Base-by-base conservation (phyloP, 306 rosid genomes). In the Glycine latifolia region DNA sequence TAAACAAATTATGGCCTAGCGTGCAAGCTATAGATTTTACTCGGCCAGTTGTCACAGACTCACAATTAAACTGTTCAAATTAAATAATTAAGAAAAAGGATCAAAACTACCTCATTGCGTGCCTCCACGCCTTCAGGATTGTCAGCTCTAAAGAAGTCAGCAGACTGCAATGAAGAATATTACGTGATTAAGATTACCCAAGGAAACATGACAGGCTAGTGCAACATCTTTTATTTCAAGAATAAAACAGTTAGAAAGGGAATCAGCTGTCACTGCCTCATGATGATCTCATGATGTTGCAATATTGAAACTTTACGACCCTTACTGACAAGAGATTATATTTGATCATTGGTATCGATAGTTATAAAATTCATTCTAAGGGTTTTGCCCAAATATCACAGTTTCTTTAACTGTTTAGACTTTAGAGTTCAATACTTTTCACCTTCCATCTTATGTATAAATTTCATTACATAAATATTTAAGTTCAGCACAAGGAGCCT, bases 101-200 rank as follows among this genome's bases (percentile, higher is more conserved):
- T n/a, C 54, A 63, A 83, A 61, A 87, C 39, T 89, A 93, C 99
- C 98, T 95, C 99, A 83, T 95, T 91, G 53, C 99, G 99, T 26
- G 99, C 98, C 80, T 95, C 99, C 63, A 91, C 77, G 74, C 99
- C 99, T 87, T 95, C 99, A 10, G 98, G 94, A 87, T 95, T 95
- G 84, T 95, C 99, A 77, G 98, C 91, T 85, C 98, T 91, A 81
- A 93, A 95, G 87, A 93, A 95, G 83, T 93, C 99, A 66, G 99
- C 99, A 56, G 87, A 76, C 99, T 95, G 93, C 92, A 87, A 11
- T 52, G 62, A 85, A n/a, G 84, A 80, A 73, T 39, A 39, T 58
- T 55, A 69, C 62, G 78, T 10, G 16, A 82, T 63, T 49, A 66
- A 76, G 71, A 71, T 74, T 66, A 26, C 43, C 80, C 59, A 37